A percentile compares a stretch with the other conserved stretches of the same genome.
Evolutionary conservation across 441 rosid species (phyloP).

Genomic region (Croton laevigatus): DNA sequence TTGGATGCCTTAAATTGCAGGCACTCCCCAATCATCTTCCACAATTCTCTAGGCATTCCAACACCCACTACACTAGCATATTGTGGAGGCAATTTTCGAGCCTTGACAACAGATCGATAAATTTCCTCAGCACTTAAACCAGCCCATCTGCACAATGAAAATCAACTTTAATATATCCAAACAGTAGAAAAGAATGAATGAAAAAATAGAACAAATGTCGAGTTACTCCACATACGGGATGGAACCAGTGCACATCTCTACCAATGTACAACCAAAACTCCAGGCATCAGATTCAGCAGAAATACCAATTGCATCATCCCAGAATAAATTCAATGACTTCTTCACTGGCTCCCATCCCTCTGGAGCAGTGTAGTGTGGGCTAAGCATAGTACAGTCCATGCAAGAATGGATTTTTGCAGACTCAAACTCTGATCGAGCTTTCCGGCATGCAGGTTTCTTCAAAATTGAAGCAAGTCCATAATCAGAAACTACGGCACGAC

Average conservation of each 20-base stretch:
- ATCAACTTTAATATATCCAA: conserved; percentile 20
- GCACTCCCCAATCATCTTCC: conserved; percentile 99
- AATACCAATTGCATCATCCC: conserved; percentile 96
- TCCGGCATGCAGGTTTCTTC: conserved; percentile 83
- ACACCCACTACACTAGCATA: conserved; percentile 98
- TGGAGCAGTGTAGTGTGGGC: conserved; percentile 96
- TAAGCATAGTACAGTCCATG: conserved; percentile 82
- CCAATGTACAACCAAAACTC: conserved; percentile 99
- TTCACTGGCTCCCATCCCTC: conserved; percentile 99
- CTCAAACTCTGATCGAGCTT: conserved; percentile 70
- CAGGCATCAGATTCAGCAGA: conserved; percentile 96
- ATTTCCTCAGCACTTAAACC: conserved; percentile 95
- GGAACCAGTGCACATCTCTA: conserved; percentile 99
- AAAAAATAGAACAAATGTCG: conserved; percentile 14
- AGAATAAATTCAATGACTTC: conserved; percentile 80
- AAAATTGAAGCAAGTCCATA: conserved; percentile 87
- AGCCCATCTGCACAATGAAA: conserved; percentile 69
- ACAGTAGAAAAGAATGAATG: conserved; percentile 14
- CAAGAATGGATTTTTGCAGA: conserved; percentile 70
- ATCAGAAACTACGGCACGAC: conserved; percentile 93
- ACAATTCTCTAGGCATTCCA: conserved; percentile 92
- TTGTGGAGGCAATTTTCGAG: conserved; percentile 87
- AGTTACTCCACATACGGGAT: conserved; percentile 73
- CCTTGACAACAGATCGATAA: conserved; percentile 85
- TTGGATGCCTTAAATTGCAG: conserved; percentile 88